Conservation (phyloP, 176 grass and related monocot genomes). For the maize (Zea mays) region DNA sequence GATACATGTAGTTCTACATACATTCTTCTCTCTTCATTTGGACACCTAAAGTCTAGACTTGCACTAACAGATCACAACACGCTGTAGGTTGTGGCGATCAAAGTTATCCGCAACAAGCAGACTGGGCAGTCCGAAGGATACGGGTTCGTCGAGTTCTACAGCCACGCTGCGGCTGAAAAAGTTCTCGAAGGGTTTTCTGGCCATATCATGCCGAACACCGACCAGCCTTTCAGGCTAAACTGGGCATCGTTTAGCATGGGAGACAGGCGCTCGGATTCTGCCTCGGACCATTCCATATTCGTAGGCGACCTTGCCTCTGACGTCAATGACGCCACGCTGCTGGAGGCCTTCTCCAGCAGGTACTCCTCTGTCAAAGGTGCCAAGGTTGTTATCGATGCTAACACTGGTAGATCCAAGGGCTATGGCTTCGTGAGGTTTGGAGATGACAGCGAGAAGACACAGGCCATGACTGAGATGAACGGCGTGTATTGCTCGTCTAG, state of each 20-base stretch:
- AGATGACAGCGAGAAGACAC: conserved; percentile 86
- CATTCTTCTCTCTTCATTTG: conserved; percentile 25
- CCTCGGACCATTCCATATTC: conserved; percentile 92
- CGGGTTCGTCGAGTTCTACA: conserved; percentile 95
- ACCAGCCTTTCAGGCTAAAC: conserved; percentile 92
- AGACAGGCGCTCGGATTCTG: conserved; percentile 72
- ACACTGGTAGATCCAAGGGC: conserved; percentile 91
- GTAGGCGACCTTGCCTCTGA: conserved; percentile 98
- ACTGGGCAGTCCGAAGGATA: conserved; percentile 96
- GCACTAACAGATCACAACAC: conserved; percentile 17
- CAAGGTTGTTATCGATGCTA: conserved; percentile 98
- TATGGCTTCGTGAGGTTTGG: conserved; percentile 98
- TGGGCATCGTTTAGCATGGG: conserved; percentile 99
- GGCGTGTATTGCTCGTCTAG: conserved; percentile 89
- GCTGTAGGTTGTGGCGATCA: conserved; percentile 60
- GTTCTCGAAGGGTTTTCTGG: conserved; percentile 76
- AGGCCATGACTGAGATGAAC: conserved; percentile 94
- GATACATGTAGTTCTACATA: background rate
- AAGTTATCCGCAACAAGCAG: conserved; percentile 91
- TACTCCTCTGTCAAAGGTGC: conserved; percentile 95
- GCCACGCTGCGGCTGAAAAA: conserved; percentile 76
- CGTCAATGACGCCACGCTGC: conserved; percentile 73
- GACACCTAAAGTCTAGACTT: background rate
- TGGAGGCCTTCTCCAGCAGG: conserved; percentile 81
- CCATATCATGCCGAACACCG: conserved; percentile 96